phyloP scores from a whole-genome alignment of 1,284 basidiomycete species.

The Rhodotorula sp. region DNA sequence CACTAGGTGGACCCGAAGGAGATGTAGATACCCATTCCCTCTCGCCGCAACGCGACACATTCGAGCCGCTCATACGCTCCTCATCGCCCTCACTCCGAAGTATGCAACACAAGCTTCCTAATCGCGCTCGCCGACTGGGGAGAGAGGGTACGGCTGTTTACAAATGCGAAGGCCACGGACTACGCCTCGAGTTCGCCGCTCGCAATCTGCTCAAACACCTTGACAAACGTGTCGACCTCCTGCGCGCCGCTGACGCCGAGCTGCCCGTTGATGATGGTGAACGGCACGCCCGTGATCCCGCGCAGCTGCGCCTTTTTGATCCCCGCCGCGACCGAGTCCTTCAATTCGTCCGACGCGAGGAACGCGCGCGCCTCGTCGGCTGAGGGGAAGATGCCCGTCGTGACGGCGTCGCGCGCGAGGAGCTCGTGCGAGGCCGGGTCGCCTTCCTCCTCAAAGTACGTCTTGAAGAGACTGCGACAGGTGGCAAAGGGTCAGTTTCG shows the following conservation, averaged over 20 bases:
- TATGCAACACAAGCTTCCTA: too few relatives aligned
- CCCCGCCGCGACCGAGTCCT: conserved; percentile 68
- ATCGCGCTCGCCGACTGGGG: too few relatives aligned
- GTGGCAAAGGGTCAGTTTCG: not conserved
- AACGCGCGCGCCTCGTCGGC: conserved; percentile 57
- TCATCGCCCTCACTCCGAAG: not conserved
- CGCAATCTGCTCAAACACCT: conserved; percentile 51
- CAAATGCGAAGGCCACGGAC: too few relatives aligned
- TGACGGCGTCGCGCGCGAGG: conserved; percentile 65
- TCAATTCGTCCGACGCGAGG: conserved; percentile 66
- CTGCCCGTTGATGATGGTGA: conserved; percentile 73
- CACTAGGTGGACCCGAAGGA: not conserved
- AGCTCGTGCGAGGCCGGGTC: conserved; percentile 56
- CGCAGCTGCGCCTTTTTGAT: conserved; percentile 65
- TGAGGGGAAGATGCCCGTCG: conserved; percentile 59
- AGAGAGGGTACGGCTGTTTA: too few relatives aligned
- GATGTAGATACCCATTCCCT: not conserved
- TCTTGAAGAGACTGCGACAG: conserved; percentile 60
- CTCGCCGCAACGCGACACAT: not conserved
- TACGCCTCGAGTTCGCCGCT: conserved; percentile 32
- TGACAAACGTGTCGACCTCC: conserved; percentile 55
- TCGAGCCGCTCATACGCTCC: not conserved
- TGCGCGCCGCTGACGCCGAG: conserved; percentile 47
- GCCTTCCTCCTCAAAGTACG: conserved; percentile 64
- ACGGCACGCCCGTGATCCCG: conserved; percentile 73